Percentiles rank a stretch among this genome's conserved stretches.
phyloP scores from a whole-genome alignment of 192 early-diverging fungal species.

The Entrophospora sp. region DNA sequence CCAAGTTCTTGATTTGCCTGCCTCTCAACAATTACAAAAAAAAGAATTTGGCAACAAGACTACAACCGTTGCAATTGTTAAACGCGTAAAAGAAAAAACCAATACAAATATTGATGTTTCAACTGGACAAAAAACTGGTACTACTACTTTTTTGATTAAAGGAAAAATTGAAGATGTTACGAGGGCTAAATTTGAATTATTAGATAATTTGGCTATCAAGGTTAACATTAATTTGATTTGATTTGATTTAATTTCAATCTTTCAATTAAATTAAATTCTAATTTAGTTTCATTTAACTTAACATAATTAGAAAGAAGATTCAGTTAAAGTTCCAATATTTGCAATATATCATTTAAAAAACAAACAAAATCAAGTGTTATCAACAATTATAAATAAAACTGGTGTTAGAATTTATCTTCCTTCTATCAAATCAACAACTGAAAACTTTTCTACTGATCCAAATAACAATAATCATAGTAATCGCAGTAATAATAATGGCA shows the following conservation, averaged over 20 bases:
- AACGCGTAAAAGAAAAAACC: constrained; percentile 53
- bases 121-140: constrained; percentile 58
- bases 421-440: too few relatives aligned
- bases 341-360: too few relatives aligned
- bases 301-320: too few relatives aligned
- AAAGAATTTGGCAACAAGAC: constrained; percentile 22
- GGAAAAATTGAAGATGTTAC: constrained; percentile 73
- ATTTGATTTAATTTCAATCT: not conserved
- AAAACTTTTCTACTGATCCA: too few relatives aligned
- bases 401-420: too few relatives aligned
- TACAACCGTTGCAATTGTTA: constrained; percentile 46
- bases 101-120: constrained; percentile 79
- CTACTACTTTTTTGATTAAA: constrained; percentile 76
- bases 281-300: too few relatives aligned
- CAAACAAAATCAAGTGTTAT: too few relatives aligned
- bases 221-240: constrained; percentile 34
- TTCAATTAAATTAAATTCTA: not conserved
- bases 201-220: constrained; percentile 60
- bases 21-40: constrained; percentile 15
- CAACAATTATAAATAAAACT: too few relatives aligned
- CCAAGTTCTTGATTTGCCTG: constrained; percentile 14
- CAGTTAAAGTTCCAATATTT: too few relatives aligned
- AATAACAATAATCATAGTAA: too few relatives aligned
- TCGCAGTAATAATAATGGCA: too few relatives aligned
- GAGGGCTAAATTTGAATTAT: constrained; percentile 69